Evolutionary conservation across 495 filamentous ascomycete genomes (phyloP), one percentile per base, ranked within the genome.

Genomic region (Tuber aestivum): DNA sequence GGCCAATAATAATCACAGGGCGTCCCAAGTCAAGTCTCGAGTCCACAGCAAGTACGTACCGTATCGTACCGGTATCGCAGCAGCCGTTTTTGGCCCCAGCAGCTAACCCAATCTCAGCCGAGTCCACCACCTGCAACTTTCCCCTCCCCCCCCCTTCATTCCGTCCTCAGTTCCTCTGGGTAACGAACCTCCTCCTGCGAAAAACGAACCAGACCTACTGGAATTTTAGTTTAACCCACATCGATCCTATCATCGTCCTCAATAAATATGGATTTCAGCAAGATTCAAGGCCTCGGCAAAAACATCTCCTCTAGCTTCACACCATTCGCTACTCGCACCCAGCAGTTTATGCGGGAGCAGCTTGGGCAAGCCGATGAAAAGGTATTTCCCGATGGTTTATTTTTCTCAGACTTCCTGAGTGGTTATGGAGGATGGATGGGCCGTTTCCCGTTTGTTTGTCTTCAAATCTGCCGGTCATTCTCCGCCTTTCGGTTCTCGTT

Each of bases 261-360:
- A 44, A 65, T 77, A 71, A 50, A 23, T 68, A 86, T 86, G 85
- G 85, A 86, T 78, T 82, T 83, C 73, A 78, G 75, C 71, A 86
- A 85, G 79, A 78, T 86, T 40, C 75, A 78, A 75, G 84, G 82
- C 70, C 86, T 88, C 76, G 91, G 91, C 79, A 93, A 93, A 88
- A 93, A 90, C 84, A 85, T 93, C 82, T 87, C 88, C 88, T 87
- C 89, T 76, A 89, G 86, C 78, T 91, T 99, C 86, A 92, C 93
- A 78, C 95, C 95, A 40, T 97, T 97, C 82, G 93, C 94, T 79
- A 91, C 92, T 78, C 92, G 95, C 76, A 97, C 94, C 56, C 93
- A 97, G 85, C 95, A 99, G 86, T 94, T 93, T 87, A 92, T 97
- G 84, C 96, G 95, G 86, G 95, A 99, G 86, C 94, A 97, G 85